A percentile compares a stretch with the other conserved stretches of the same genome.
Conservation (phyloP, 129 eudicot genomes). For the Oenanthe sinensis region DNA sequence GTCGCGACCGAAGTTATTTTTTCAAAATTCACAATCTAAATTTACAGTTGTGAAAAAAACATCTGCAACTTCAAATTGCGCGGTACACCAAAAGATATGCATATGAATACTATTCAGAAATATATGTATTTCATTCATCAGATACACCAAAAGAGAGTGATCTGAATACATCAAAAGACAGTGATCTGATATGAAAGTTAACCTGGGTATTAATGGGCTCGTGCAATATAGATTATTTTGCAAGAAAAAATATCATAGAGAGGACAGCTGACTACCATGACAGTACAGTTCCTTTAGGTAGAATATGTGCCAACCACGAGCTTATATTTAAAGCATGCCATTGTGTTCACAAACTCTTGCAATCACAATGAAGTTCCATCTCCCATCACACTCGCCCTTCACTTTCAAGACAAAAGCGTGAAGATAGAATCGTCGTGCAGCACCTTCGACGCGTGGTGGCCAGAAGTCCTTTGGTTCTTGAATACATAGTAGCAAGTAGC, state of each 20-base stretch:
- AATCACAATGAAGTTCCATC: background rate
- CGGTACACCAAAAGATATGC: too few relatives aligned
- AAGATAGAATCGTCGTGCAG: background rate
- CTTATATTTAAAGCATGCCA: background rate
- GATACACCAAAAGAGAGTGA: too few relatives aligned
- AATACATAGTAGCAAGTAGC: background rate
- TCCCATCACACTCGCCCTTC: constrained; percentile 5
- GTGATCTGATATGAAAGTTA: too few relatives aligned
- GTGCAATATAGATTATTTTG: background rate
- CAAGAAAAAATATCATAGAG: background rate
- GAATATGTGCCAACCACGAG: constrained; percentile 8
- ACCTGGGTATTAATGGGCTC: background rate
- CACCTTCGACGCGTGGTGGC: background rate
- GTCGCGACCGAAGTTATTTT: too few relatives aligned
- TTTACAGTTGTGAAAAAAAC: too few relatives aligned
- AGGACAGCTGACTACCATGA: background rate
- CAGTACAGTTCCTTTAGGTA: background rate
- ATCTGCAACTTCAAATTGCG: too few relatives aligned
- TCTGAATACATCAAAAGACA: too few relatives aligned
- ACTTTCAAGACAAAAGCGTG: background rate
- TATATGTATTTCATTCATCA: background rate
- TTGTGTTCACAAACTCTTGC: constrained; percentile 3
- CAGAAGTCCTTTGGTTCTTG: background rate
- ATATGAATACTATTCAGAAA: background rate
- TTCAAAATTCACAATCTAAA: too few relatives aligned